Percentiles rank a stretch among this genome's conserved stretches.
Conservation (phyloP, 2,329 filamentous ascomycete genomes). For the Fusarium gaditjirri region DNA sequence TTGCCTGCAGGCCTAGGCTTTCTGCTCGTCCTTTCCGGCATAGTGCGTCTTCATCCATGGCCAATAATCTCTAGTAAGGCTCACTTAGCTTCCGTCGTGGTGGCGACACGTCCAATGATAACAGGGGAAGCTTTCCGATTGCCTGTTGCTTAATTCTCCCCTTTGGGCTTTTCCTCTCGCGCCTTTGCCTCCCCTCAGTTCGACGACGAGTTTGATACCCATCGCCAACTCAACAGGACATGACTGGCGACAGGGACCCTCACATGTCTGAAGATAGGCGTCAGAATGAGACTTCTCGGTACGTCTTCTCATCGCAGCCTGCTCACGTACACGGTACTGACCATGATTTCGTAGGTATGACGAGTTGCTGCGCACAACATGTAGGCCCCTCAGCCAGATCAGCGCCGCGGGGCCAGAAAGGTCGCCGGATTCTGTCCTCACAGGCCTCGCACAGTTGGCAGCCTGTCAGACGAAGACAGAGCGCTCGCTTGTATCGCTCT, state of each 20-base stretch:
- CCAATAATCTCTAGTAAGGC: too few relatives aligned
- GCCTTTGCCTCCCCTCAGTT: too few relatives aligned
- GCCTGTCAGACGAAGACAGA: not conserved
- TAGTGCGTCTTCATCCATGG: too few relatives aligned
- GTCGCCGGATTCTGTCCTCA: not conserved
- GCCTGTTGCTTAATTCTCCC: too few relatives aligned
- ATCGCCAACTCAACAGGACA: not conserved
- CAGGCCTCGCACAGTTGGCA: not conserved
- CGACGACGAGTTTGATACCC: too few relatives aligned
- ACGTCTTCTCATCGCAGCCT: not conserved
- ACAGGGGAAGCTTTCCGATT: too few relatives aligned
- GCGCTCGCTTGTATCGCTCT: conserved; percentile 1
- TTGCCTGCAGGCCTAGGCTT: too few relatives aligned
- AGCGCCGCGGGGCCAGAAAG: not conserved
- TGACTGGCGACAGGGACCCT: not conserved
- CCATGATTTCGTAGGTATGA: not conserved
- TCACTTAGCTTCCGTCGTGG: too few relatives aligned
- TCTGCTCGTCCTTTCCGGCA: too few relatives aligned
- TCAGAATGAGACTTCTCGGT: not conserved
- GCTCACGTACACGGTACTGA: not conserved
- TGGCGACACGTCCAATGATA: too few relatives aligned
- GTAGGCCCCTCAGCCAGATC: not conserved
- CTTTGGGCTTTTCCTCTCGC: too few relatives aligned
- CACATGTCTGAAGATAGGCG: not conserved
- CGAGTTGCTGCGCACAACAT: not conserved